These are phyloP conservation scores for Colletotrichum sp. DNA, from an alignment of 2,329 filamentous ascomycete species.

Conservation along the genomic window DNA sequence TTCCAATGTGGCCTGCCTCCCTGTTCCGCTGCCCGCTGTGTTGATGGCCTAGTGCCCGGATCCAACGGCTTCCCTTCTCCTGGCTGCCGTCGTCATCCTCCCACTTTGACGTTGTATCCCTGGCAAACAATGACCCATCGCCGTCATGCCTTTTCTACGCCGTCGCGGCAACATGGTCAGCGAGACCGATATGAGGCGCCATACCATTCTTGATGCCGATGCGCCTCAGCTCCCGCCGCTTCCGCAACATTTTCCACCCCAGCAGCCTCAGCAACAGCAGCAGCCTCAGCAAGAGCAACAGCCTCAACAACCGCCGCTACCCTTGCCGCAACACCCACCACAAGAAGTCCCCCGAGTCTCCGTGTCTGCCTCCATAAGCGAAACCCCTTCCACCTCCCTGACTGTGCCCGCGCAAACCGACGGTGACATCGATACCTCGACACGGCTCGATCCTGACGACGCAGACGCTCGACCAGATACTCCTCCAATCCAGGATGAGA, in stretches of 20 bases:
- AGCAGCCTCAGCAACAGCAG: slow-evolving; percentile 1
- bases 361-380: background rate
- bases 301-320: background rate
- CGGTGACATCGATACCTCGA: background rate
- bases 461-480: slow-evolving; percentile 45
- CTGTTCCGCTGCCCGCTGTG: background rate
- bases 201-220: slow-evolving; percentile 43
- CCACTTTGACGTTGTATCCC: slow-evolving; percentile 7
- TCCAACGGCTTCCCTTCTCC: slow-evolving; percentile 4
- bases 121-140: slow-evolving; percentile 39
- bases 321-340: background rate
- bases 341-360: background rate
- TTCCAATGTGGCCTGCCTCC: background rate
- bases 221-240: slow-evolving; percentile 28
- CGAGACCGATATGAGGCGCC: slow-evolving; percentile 64
- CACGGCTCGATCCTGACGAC: slow-evolving; percentile 14
- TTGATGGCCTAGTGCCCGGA: slow-evolving; percentile 18
- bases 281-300: background rate
- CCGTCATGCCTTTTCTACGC: slow-evolving; percentile 65
- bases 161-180: slow-evolving; percentile 65
- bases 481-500: slow-evolving; percentile 60
- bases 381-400: background rate
- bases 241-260: slow-evolving; percentile 20
- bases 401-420: slow-evolving; percentile 6
- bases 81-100: slow-evolving; percentile 10